phyloP scores from a whole-genome alignment of 257 asterid species.

The Penstemon davidsonii region DNA sequence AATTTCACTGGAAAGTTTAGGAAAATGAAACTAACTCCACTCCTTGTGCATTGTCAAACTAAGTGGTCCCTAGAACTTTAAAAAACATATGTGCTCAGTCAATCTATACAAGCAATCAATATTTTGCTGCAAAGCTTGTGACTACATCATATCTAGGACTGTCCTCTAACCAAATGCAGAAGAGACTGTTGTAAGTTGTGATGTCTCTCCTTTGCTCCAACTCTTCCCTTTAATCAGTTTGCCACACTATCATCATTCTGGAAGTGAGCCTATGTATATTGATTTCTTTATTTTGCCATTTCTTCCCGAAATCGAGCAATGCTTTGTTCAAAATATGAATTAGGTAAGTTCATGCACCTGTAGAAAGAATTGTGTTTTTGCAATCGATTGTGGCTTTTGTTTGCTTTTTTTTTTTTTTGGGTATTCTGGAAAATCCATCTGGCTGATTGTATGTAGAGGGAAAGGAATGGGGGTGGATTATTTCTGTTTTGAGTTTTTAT shows the following conservation, averaged over 20 bases:
- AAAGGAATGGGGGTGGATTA: too few species aligned
- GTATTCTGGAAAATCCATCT: background rate
- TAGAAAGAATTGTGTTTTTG: too few species aligned
- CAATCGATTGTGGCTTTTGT: background rate
- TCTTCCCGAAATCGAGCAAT: too few species aligned
- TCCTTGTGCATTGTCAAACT: background rate
- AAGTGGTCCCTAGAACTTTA: background rate
- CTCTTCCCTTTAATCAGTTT: background rate
- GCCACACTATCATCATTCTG: background rate
- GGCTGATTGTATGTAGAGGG: too few species aligned
- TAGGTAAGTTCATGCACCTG: too few species aligned
- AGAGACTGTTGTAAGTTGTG: too few species aligned
- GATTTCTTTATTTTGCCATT: too few species aligned
- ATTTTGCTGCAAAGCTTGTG: background rate
- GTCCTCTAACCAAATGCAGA: background rate
- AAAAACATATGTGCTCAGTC: too few species aligned
- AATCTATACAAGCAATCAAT: background rate
- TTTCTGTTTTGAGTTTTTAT: too few species aligned
- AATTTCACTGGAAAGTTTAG: background rate
- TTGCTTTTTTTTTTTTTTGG: background rate
- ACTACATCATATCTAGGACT: background rate
- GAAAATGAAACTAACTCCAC: background rate
- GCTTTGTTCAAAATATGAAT: too few species aligned
- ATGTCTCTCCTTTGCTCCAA: background rate
- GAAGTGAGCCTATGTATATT: too few species aligned